These are phyloP conservation scores for Talaromyces sp. DNA, from an alignment of 2,329 filamentous ascomycete genomes.

Conservation along the genomic window DNA sequence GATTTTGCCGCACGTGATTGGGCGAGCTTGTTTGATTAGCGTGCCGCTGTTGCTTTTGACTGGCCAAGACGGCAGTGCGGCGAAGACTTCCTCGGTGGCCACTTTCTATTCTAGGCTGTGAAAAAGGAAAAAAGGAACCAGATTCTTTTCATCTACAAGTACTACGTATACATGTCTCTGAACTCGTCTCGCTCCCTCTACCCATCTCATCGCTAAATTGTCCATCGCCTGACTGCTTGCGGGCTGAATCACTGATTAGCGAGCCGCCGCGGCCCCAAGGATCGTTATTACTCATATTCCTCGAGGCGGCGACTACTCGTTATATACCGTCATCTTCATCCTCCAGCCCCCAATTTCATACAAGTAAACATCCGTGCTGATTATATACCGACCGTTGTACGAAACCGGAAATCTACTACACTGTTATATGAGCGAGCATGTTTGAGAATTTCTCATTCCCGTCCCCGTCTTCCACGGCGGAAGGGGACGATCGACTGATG, in stretches of 20 bases:
- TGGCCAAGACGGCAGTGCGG: neutral
- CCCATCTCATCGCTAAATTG: neutral
- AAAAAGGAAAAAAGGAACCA: neutral
- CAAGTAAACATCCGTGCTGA: neutral
- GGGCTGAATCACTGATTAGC: neutral
- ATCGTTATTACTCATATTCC: neutral
- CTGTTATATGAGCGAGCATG: constrained; percentile 25
- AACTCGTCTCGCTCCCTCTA: neutral
- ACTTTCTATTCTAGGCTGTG: constrained; percentile 1
- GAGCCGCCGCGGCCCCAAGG: neutral
- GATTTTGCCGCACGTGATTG: neutral
- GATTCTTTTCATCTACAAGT: neutral
- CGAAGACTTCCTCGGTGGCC: constrained; percentile 5
- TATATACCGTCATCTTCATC: neutral
- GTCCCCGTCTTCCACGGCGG: constrained; percentile 33
- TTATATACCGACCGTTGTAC: neutral
- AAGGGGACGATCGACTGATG: constrained; percentile 35
- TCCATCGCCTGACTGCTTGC: neutral
- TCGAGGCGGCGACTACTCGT: neutral
- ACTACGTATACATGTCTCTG: neutral
- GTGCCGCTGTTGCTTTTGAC: neutral
- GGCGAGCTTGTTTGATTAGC: constrained; percentile 10
- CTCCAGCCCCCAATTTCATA: constrained; percentile 6
- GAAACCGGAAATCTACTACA: neutral
- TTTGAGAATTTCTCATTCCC: constrained; percentile 45